Evolutionary conservation across 768 basidiomycete genomes (phyloP).

Genomic region (Naganishia onofrii): DNA sequence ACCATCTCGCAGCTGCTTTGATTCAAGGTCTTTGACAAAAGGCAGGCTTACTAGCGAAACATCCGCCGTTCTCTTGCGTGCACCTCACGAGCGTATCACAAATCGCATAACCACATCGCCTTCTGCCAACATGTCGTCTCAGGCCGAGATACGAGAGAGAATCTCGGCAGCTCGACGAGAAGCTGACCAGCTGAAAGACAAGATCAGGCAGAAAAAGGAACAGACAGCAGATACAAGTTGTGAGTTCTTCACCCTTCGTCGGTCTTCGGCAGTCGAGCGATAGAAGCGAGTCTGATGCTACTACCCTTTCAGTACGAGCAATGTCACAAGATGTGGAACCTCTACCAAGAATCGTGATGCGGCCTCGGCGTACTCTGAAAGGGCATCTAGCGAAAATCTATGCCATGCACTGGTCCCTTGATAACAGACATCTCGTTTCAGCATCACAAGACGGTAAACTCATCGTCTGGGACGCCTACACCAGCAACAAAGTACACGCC

Average conservation of each 20-base stretch:
- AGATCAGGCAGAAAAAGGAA: constrained; percentile 93
- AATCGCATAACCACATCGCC: neutral
- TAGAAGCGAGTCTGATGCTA: neutral
- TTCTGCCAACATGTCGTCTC: constrained; percentile 40
- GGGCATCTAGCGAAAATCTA: constrained; percentile 99
- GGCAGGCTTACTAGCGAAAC: neutral
- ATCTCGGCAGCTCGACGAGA: constrained; percentile 96
- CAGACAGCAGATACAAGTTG: constrained; percentile 96
- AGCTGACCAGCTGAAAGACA: constrained; percentile 95
- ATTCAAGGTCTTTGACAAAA: neutral
- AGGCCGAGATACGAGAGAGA: constrained; percentile 53
- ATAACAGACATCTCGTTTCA: constrained; percentile 94
- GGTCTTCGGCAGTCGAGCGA: too few relatives aligned
- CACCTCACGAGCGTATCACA: too few relatives aligned
- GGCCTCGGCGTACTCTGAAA: constrained; percentile 87
- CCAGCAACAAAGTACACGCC: constrained; percentile 99
- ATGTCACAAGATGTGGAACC: constrained; percentile 97
- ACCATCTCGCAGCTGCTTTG: neutral
- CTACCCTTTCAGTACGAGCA: constrained; percentile 71
- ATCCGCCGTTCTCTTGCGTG: neutral
- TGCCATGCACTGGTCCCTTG: constrained; percentile 99
- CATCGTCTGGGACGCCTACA: constrained; percentile 99
- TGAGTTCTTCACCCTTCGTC: constrained; percentile 56
- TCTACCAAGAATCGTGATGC: constrained; percentile 93
- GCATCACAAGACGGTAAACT: constrained; percentile 99